Evolutionary conservation across 257 asterid genomes (phyloP).

Genomic region (Pogostemon cablin): DNA sequence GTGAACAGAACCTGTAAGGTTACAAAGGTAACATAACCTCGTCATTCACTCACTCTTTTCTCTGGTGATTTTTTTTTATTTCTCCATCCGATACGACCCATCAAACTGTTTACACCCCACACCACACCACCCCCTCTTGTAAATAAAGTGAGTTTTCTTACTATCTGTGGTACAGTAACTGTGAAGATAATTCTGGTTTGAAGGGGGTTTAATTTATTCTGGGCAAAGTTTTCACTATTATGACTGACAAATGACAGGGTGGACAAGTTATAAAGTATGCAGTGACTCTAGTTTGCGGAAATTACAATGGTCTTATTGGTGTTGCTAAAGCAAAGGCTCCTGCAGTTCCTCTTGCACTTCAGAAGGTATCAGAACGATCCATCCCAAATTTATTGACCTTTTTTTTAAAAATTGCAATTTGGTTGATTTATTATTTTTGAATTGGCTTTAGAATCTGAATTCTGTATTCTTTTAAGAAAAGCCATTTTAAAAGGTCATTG

Average conservation of each 20-base stretch:
- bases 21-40: slow-evolving; percentile 68
- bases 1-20: slow-evolving; percentile 87
- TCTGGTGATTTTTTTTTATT: slow-evolving; percentile 6
- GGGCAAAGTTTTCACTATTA: slow-evolving; percentile 11
- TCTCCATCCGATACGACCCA: no score
- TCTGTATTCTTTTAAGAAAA: not conserved
- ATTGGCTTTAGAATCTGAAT: not conserved
- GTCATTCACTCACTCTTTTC: slow-evolving; percentile 23
- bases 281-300: slow-evolving; percentile 93
- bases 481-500: not conserved
- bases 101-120: no score
- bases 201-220: no score
- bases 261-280: slow-evolving; percentile 83
- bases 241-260: slow-evolving; percentile 56
- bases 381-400: not conserved
- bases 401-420: not conserved
- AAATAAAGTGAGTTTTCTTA: no score
- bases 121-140: no score
- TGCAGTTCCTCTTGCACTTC: slow-evolving; percentile 73
- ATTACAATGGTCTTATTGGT: slow-evolving; percentile 92
- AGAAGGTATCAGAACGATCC: slow-evolving; percentile 56
- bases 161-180: no score
- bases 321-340: slow-evolving; percentile 96
- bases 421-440: not conserved
- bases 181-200: no score